Evolutionary conservation across 768 basidiomycete species (phyloP), one percentile per base, ranked within the genome.

Genomic region (Termitomyces sp.): DNA sequence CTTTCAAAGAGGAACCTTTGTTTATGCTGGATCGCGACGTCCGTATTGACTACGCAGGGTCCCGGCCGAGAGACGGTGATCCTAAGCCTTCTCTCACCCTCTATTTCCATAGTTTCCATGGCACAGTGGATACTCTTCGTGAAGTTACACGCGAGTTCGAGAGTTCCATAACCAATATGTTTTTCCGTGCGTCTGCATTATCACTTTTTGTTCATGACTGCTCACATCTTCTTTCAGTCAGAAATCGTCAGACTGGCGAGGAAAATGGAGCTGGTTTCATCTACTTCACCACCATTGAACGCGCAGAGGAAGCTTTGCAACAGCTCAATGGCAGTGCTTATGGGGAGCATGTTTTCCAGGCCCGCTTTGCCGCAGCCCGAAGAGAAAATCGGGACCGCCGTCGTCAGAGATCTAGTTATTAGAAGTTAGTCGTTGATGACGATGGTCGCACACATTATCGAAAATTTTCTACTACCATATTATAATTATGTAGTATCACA

Each of bases 271-370:
- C 60, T 3, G 82, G 77, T 24, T 87, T 84, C 68, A 64, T 87
- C 53, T 75, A 82, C 57, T 85, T 87, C 64, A 68, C 58, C 45
- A 61, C 65, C 53, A 66, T 74, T 46, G 70, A 77, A n/a, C 55
- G 65, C 4, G 81, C 85, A 8, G 74, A 73, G 35, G 69, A 75
- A 56, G 85, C 78, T 1, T 66, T 84, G 58, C 60, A 74, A 9
- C 64, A 66, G 34, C 62, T 82, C 24, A 70, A 76, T 61, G 76
- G 75, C 44, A 58, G 59, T 12, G 60, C 66, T 26, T 65, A 53
- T 0, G 64, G 71, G 19, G 79, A 79, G 3, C 63, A 69, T 48
- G 55, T 46, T 8, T 63, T 81, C 52, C 60, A 66, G 21, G 63
- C 82, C 55, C 66, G 70, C 53, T 83, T 72, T 58, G 77, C 81